phyloP scores from a whole-genome alignment of 768 basidiomycete species.

The Boletus reticuloceps region DNA sequence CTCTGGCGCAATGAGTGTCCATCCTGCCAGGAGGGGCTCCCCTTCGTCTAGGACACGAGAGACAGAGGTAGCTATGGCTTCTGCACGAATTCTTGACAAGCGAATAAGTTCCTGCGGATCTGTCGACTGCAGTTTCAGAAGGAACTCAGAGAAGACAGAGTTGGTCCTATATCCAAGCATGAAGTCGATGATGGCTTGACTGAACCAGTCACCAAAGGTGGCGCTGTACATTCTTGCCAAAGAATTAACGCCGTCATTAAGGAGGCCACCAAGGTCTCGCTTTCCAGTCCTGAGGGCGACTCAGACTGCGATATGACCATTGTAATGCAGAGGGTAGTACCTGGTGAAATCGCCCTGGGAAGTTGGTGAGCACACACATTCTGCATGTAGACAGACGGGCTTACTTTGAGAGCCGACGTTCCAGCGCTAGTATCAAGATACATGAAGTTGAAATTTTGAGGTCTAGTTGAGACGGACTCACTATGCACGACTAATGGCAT shows the following conservation, averaged over 20 bases:
- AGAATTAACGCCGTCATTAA: constrained; percentile 96
- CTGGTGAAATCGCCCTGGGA: constrained; percentile 82
- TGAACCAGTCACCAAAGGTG: constrained; percentile 94
- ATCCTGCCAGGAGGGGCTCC: constrained; percentile 77
- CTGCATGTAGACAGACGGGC: constrained; percentile 16
- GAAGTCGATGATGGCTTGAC: constrained; percentile 92
- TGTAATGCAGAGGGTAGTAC: constrained; percentile 39
- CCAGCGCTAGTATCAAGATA: constrained; percentile 64
- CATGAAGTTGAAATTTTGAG: neutral
- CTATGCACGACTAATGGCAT: constrained; percentile 89
- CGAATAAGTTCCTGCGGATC: constrained; percentile 89
- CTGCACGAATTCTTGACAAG: constrained; percentile 84
- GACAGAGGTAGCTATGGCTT: constrained; percentile 88
- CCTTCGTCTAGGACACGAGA: constrained; percentile 72
- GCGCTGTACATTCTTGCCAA: constrained; percentile 87
- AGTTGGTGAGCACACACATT: constrained; percentile 5
- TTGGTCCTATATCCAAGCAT: constrained; percentile 85
- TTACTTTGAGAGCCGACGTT: constrained; percentile 91
- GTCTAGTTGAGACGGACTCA: constrained; percentile 35
- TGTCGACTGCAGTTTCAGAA: constrained; percentile 83
- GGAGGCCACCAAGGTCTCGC: constrained; percentile 85
- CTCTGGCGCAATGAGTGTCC: constrained; percentile 89
- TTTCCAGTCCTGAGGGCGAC: constrained; percentile 75
- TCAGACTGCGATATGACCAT: constrained; percentile 4
- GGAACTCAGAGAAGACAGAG: constrained; percentile 91